Base-by-base conservation (phyloP, 116 monocot species). In the Dioscorea cayenensis region DNA sequence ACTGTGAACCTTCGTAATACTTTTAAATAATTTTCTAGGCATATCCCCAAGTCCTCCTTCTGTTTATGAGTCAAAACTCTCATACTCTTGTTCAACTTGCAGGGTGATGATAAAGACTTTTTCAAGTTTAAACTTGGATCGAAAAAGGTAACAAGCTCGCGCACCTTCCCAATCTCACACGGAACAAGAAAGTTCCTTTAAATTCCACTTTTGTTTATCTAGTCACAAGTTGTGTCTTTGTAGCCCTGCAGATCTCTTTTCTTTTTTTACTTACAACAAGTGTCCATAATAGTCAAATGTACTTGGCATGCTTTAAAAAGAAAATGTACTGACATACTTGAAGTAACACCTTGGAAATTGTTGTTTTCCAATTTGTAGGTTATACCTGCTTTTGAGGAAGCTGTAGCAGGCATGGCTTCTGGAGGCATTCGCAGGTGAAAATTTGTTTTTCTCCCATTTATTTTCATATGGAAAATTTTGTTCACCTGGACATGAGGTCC, bases 301-400 rank as follows among this genome's bases (percentile, higher is more conserved):
- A 9, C 43, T 4, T 43, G 43, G 0, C 43, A 43, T 43, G 1
- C 43, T 43, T 43, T 43, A 43, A 43, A 43, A 43, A 55, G 19
- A n/a, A 16, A 55, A 16, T 5, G 17, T 0, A n/a, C 18, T 32
- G 32, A 32, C 16, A 55, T 55, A 3, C 17, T 55, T n/a, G 16
- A 55, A 55, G 55, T 5, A 55, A 16, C 16, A 55, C 5, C 55
- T 55, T 16, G n/a, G n/a, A 55, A 12, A 63, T 36, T 78, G 43
- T 69, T 25, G 22, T 69, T 70, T 35, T 22, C 17, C 48, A 48
- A 50, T 60, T 67, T 3, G 43, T 43, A 95, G 95, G 95, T 95
- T 28, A 95, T 95, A 68, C 89, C 87, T 61, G 95, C 95, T 77
- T 92, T 95, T 80, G 95, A 95, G 72, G 95, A 95, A 80, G 95